Conservation (phyloP, 2,329 filamentous ascomycete genomes). For the Cryphonectria japonica region DNA sequence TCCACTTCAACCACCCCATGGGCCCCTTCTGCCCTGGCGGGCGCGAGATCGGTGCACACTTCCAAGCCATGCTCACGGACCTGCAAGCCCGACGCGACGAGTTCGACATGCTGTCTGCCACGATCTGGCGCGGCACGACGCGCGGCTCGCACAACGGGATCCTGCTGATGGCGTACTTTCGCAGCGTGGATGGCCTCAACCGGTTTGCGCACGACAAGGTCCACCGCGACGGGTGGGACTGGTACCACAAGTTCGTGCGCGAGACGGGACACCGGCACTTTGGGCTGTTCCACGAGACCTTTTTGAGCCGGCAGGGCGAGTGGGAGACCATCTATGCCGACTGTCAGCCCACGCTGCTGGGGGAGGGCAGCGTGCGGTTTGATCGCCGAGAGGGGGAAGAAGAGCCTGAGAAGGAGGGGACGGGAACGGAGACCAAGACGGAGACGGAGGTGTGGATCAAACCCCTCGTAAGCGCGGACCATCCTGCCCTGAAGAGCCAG, state of each 20-base stretch:
- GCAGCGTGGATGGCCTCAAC: slow-evolving; percentile 51
- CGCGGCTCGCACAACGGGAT: slow-evolving; percentile 44
- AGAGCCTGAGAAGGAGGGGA: background rate
- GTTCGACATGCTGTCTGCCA: slow-evolving; percentile 48
- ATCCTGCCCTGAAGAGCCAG: slow-evolving; percentile 40
- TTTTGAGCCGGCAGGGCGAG: slow-evolving; percentile 45
- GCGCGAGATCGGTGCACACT: slow-evolving; percentile 43
- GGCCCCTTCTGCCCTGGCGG: slow-evolving; percentile 52
- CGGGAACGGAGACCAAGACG: slow-evolving; percentile 12
- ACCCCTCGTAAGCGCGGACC: slow-evolving; percentile 40
- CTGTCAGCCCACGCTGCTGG: slow-evolving; percentile 44
- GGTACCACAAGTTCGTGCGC: slow-evolving; percentile 42
- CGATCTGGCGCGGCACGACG: slow-evolving; percentile 33
- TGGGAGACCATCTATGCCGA: slow-evolving; percentile 59
- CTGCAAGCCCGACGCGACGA: slow-evolving; percentile 44
- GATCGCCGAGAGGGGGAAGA: background rate
- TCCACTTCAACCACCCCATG: slow-evolving; percentile 53
- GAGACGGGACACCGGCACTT: slow-evolving; percentile 44
- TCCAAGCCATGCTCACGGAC: slow-evolving; percentile 43
- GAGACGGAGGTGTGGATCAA: slow-evolving; percentile 39
- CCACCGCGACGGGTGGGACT: slow-evolving; percentile 55
- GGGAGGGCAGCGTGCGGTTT: slow-evolving; percentile 34
- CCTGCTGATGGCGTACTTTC: slow-evolving; percentile 55
- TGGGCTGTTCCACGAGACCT: slow-evolving; percentile 60
- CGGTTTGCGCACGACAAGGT: slow-evolving; percentile 53